Percentiles rank a stretch among this genome's conserved stretches.
Evolutionary conservation across 2,329 filamentous ascomycete genomes (phyloP).

Genomic region (Exophiala aquamarina): DNA sequence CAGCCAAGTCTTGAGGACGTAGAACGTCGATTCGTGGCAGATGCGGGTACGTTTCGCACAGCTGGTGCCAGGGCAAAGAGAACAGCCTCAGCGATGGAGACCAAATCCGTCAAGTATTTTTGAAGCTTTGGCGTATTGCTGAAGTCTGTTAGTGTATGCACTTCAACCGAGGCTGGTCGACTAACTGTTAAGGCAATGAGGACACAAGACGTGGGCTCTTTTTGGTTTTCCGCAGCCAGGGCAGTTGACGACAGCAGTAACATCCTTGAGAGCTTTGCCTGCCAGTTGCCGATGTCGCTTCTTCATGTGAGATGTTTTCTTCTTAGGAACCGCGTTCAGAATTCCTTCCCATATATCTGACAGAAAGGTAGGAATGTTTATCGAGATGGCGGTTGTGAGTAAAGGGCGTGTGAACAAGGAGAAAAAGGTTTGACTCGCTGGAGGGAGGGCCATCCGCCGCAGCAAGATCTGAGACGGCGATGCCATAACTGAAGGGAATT

Average conservation of each 20-base stretch:
- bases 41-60: too few species aligned
- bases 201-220: constrained; percentile 83
- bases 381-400: constrained; percentile 52
- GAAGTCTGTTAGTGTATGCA: not conserved
- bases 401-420: too few species aligned
- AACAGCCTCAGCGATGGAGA: too few species aligned
- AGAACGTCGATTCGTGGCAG: too few species aligned
- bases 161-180: not conserved
- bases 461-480: too few species aligned
- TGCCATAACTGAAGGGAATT: too few species aligned
- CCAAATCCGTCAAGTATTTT: too few species aligned
- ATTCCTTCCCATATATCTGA: constrained; percentile 90
- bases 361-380: constrained; percentile 67
- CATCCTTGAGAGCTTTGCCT: constrained; percentile 90
- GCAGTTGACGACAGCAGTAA: constrained; percentile 83
- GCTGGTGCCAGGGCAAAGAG: too few species aligned
- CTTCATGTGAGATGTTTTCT: constrained; percentile 97
- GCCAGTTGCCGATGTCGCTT: constrained; percentile 92
- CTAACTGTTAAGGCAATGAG: constrained; percentile 79
- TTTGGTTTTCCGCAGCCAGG: constrained; percentile 86
- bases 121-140: not conserved
- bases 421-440: too few species aligned
- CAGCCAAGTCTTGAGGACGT: too few species aligned
- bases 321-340: constrained; percentile 91
- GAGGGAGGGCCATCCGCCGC: too few species aligned